Evolutionary conservation across 2,329 filamentous ascomycete species (phyloP), one percentile per base, ranked within the genome.

Genomic region (Sphaerostilbella broomeana): DNA sequence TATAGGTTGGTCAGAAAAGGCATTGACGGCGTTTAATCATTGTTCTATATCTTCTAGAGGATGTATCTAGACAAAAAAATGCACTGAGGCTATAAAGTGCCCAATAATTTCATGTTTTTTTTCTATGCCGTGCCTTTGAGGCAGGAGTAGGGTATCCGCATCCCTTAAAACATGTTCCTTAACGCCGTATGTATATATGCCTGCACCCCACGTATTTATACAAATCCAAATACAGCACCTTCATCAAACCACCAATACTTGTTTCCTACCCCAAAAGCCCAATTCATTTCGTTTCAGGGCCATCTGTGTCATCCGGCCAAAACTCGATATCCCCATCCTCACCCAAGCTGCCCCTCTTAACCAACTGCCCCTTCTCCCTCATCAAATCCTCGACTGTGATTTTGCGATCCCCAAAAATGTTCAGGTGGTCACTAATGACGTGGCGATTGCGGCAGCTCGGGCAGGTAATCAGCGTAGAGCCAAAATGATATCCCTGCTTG

Each of bases 401-500:
- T 40, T 73, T 70, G 33, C 70, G 72, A 50, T 89, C 77, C 24
- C 81, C 81, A 55, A 92, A 92, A 34, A 90, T 85, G 49, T 68
- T 64, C 28, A 98, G 65, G 61, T 98, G 85, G 61, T 98, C 92
- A 55, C 80, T 84, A 53, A 98, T 97, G 49, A 98, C 67, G 66
- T 98, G 92, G 17, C 88, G 76, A 57, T 86, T 89, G 54, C 81
- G 80, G 64, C 92, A 98, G 4, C 70, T 69, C 0, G 92, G 90
- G 58, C 92, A 98, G 22, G 83, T 82, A 48, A 97, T 89, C 42
- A 98, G 70, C 4, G 92, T 83, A 1, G 87, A 90, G 24, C 92
- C 92, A 47, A 81, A 73, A 63, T 97, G 89, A 59, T 98, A 98
- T 21, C 87, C 92, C 58, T 97, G 92, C 63, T 97, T 95, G 20